Percentiles rank a stretch among this genome's conserved stretches.
Conservation (phyloP, 225 moss, liverwort and hornwort species). For the Thuidium tamariscinum region DNA sequence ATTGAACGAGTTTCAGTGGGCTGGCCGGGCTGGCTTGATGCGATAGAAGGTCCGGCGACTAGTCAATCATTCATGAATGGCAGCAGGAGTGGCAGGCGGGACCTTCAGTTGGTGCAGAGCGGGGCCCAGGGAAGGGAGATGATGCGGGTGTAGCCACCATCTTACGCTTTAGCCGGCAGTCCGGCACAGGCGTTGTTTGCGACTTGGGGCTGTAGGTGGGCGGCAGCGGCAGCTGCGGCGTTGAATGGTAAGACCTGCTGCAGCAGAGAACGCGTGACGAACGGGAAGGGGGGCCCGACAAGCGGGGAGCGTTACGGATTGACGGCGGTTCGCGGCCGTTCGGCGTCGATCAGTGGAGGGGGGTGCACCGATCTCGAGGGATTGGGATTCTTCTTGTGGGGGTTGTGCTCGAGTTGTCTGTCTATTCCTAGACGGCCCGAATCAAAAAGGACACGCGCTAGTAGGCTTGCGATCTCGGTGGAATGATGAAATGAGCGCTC, state of each 20-base stretch:
- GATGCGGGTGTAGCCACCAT: neutral
- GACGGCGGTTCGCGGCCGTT: neutral
- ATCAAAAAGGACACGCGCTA: neutral
- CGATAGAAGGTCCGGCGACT: neutral
- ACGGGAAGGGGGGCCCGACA: neutral
- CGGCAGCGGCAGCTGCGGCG: neutral
- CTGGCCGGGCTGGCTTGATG: neutral
- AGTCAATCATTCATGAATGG: slow-evolving; percentile 23
- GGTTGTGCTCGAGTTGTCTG: neutral
- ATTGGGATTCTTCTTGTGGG: neutral
- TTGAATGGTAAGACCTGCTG: neutral
- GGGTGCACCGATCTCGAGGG: neutral
- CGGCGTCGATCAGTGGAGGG: neutral
- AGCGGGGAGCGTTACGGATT: neutral
- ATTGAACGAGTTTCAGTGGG: neutral
- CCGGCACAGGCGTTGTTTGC: neutral
- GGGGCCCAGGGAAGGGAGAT: neutral
- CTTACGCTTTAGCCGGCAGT: neutral
- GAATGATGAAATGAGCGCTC: neutral
- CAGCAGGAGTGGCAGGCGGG: neutral
- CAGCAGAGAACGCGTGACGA: neutral
- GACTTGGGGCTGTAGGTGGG: neutral
- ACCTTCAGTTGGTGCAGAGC: neutral
- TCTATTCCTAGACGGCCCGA: slow-evolving; percentile 3
- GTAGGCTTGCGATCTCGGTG: neutral